Conservation (phyloP, 2,329 filamentous ascomycete species). For the Fusarium euwallaceae region DNA sequence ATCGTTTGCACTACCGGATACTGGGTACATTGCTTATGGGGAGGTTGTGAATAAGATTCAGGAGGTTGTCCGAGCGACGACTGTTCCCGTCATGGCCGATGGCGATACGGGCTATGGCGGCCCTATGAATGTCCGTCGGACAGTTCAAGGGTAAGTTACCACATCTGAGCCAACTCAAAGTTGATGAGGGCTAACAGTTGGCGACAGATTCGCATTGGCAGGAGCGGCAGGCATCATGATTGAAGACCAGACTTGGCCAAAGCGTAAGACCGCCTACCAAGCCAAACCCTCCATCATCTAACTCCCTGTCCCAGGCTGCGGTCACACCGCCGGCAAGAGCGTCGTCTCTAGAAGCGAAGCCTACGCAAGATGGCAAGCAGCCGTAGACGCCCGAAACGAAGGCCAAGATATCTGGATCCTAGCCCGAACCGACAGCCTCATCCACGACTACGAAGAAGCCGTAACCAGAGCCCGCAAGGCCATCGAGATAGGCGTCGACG, state of each 20-base stretch:
- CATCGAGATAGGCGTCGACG: conserved; percentile 59
- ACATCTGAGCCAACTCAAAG: accelerated
- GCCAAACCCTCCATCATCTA: background rate
- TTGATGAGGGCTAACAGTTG: background rate
- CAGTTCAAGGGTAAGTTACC: conserved; percentile 51
- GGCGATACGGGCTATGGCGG: conserved; percentile 63
- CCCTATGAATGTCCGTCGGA: conserved; percentile 61
- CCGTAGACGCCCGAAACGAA: conserved; percentile 59
- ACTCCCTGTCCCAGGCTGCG: conserved; percentile 33
- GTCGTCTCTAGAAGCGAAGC: conserved; percentile 61
- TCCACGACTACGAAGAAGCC: conserved; percentile 60
- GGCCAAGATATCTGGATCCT: conserved; percentile 61
- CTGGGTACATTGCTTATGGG: conserved; percentile 62
- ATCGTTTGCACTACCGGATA: conserved; percentile 59
- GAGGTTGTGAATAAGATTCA: conserved; percentile 62
- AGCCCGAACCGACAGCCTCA: conserved; percentile 59
- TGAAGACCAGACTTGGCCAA: conserved; percentile 64
- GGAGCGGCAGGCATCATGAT: conserved; percentile 58
- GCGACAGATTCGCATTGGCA: conserved; percentile 54
- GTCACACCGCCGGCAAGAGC: conserved; percentile 60
- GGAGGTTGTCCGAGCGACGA: conserved; percentile 54
- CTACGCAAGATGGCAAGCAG: conserved; percentile 60
- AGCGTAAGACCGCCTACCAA: conserved; percentile 49
- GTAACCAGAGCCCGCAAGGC: conserved; percentile 57
- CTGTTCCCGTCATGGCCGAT: conserved; percentile 59